Evolutionary conservation across 495 filamentous ascomycete species (phyloP).

Genomic region (Lasiosphaeria miniovina): DNA sequence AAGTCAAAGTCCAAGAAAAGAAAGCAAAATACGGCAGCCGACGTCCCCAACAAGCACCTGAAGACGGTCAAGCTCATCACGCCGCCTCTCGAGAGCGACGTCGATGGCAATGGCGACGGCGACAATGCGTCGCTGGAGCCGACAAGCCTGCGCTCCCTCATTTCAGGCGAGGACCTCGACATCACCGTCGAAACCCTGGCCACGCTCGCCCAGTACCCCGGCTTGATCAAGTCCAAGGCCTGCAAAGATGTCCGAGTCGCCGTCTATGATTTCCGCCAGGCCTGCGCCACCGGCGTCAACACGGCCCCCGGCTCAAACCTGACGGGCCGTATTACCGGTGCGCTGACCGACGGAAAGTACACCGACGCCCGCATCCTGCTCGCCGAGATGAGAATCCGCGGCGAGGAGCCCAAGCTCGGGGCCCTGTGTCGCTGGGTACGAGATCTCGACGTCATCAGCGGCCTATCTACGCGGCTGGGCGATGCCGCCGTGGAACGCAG

Average conservation of each 20-base stretch:
- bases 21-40: constrained; percentile 21
- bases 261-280: constrained; percentile 45
- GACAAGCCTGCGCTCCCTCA: constrained; percentile 32
- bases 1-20: constrained; percentile 30
- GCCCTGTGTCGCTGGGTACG: constrained; percentile 50
- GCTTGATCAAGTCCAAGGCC: constrained; percentile 43
- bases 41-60: constrained; percentile 27
- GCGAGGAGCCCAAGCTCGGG: constrained; percentile 42
- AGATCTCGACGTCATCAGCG: constrained; percentile 47
- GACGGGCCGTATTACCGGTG: constrained; percentile 40
- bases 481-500: constrained; percentile 9
- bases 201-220: constrained; percentile 38
- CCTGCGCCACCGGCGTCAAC: constrained; percentile 45
- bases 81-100: constrained; percentile 30
- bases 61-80: constrained; percentile 27
- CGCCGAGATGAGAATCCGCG: constrained; percentile 46
- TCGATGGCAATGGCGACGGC: constrained; percentile 7
- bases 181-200: constrained; percentile 44
- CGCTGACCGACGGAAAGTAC: constrained; percentile 42
- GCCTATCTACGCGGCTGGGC: constrained; percentile 24
- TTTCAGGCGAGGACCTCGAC: constrained; percentile 45
- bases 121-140: constrained; percentile 17
- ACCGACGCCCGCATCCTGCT: constrained; percentile 41
- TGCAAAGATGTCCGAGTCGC: constrained; percentile 46
- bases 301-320: constrained; percentile 34